A percentile compares a stretch with the other conserved stretches of the same genome.
phyloP scores from a whole-genome alignment of 371 early-diverging fungal genomes.

The Mortierella polycephala region DNA sequence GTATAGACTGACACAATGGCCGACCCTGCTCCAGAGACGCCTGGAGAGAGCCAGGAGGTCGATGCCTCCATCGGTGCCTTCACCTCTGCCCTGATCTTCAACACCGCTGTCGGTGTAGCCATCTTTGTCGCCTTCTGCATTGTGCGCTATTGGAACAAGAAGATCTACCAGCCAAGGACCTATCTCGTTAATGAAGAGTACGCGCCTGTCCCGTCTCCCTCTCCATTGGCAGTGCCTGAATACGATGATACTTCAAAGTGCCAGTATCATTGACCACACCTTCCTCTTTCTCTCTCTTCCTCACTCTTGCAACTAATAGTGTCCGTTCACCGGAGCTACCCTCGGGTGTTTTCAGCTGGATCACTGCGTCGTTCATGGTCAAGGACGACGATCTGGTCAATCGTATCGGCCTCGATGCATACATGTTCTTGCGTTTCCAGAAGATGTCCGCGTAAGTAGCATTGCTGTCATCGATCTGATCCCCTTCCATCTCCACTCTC shows the following conservation, averaged over 20 bases:
- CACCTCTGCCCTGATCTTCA: slow-evolving; percentile 74
- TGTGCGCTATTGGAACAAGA: slow-evolving; percentile 68
- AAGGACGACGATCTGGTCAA: slow-evolving; percentile 68
- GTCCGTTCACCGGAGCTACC: slow-evolving; percentile 69
- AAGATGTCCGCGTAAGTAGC: slow-evolving; percentile 64
- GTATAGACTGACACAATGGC: background rate
- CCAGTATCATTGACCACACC: background rate
- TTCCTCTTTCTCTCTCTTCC: background rate
- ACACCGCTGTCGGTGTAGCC: slow-evolving; percentile 64
- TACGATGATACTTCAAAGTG: background rate
- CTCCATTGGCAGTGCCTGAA: background rate
- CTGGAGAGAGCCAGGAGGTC: background rate
- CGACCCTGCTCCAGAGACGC: background rate
- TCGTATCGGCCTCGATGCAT: slow-evolving; percentile 79
- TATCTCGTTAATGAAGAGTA: slow-evolving; percentile 74
- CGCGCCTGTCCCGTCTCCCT: background rate
- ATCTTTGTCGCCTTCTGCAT: slow-evolving; percentile 70
- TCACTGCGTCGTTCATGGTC: slow-evolving; percentile 63
- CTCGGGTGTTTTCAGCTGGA: slow-evolving; percentile 67
- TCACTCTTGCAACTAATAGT: slow-evolving; percentile 43
- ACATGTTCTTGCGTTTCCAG: slow-evolving; percentile 80
- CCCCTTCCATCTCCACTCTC: too few relatives aligned
- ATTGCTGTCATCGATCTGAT: too few relatives aligned
- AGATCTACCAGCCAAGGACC: slow-evolving; percentile 77
- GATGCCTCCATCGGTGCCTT: slow-evolving; percentile 68